Evolutionary conservation across 2,329 filamentous ascomycete genomes (phyloP).

Genomic region (Pseudogymnoascus sp.): DNA sequence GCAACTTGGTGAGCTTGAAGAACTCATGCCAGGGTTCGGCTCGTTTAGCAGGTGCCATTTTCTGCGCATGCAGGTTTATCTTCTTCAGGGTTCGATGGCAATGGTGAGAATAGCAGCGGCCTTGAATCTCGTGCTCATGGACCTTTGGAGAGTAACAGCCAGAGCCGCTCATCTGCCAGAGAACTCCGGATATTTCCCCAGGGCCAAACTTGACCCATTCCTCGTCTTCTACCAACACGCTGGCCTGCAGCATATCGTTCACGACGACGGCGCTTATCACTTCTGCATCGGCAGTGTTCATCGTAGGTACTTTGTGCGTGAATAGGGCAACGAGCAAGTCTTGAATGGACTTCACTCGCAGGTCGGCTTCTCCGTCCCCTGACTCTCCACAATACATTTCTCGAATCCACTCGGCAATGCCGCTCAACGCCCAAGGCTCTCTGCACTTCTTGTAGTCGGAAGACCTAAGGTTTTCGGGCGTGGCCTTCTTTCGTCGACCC

Average conservation of each 20-base stretch:
- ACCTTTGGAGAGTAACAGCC: slow-evolving; percentile 86
- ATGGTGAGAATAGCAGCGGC: slow-evolving; percentile 86
- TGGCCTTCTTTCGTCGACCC: slow-evolving; percentile 72
- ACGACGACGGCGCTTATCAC: slow-evolving; percentile 71
- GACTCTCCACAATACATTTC: slow-evolving; percentile 54
- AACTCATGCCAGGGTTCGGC: slow-evolving; percentile 79
- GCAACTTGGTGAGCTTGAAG: slow-evolving; percentile 73
- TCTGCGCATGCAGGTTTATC: slow-evolving; percentile 72
- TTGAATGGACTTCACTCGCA: slow-evolving; percentile 75
- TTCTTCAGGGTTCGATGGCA: slow-evolving; percentile 93
- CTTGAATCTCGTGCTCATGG: slow-evolving; percentile 54
- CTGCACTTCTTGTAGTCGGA: slow-evolving; percentile 75
- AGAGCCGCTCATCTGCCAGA: slow-evolving; percentile 84
- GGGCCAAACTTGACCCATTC: slow-evolving; percentile 94
- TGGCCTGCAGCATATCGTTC: slow-evolving; percentile 67
- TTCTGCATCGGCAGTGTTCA: slow-evolving; percentile 97
- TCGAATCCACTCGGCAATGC: slow-evolving; percentile 78
- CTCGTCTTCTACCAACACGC: slow-evolving; percentile 76
- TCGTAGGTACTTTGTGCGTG: slow-evolving; percentile 89
- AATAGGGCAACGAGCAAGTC: slow-evolving; percentile 86
- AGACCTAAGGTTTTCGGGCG: slow-evolving; percentile 71
- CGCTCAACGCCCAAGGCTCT: slow-evolving; percentile 89
- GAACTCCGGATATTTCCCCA: slow-evolving; percentile 73
- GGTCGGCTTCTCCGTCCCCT: slow-evolving; percentile 73
- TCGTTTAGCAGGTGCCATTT: slow-evolving; percentile 58